Evolutionary conservation across 768 basidiomycete species (phyloP), one percentile per base, ranked within the genome.

Genomic region (Gloeostereum incarnatum): DNA sequence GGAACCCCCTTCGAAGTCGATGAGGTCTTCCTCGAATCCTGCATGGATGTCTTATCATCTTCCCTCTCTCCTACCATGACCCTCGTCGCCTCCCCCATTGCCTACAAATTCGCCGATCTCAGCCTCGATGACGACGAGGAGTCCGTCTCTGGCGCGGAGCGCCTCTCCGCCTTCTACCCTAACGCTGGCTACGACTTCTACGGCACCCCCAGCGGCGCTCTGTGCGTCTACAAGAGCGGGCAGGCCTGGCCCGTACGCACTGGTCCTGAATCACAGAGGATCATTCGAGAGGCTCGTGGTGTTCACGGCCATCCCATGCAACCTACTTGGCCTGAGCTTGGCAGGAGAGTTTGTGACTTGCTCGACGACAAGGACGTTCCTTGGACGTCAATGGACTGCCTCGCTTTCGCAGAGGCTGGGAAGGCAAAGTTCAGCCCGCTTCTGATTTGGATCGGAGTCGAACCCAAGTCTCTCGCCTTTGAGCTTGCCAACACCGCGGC

Each of bases 391-490:
- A 47, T 54, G 22, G 36, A 52, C 38, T 39, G 39, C 34, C 19
- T 54, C 39, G 45, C 41, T 32, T 54, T 26, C 26, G 53, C 50
- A 9, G 24, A 54, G 9, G 50, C 35, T 3, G 52, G 49, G 23
- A 20, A 48, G 53, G 40, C 34, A 23, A 24, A 27, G 16, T 39
- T 54, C 39, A 40, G 55, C 43, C 35, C 45, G 3, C 25, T 56
- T 35, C 18, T 56, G 17, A 21, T 57, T 16, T 46, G 31, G 19
- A 46, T 56, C 36, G 55, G 54, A 19, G 55, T 57, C 25, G 35
- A 38, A 27, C 53, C 54, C 36, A 4, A 31, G 16, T 45, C 55
- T 33, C 56, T 57, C 43, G 1, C 20, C 35, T 50, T 45, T 38
- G 49, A 50, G 2, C 43, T 3, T 23, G 55, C 54, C 38, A 39